These are phyloP conservation scores for Didymella pomorum DNA, from an alignment of 2,329 filamentous ascomycete species.

Conservation along the genomic window DNA sequence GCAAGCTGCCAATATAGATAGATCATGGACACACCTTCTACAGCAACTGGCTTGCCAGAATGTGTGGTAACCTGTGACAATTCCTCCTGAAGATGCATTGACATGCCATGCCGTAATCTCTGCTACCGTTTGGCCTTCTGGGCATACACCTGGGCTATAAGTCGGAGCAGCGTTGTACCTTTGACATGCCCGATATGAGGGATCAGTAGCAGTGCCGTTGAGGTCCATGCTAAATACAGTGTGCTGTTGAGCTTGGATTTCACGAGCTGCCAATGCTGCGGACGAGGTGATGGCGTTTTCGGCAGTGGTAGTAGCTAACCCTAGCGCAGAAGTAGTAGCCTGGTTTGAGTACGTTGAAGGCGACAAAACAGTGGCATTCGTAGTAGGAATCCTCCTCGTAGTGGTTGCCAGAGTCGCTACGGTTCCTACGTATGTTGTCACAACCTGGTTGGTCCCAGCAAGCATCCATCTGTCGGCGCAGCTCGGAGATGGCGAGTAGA, in stretches of 20 bases:
- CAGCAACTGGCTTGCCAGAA: neutral
- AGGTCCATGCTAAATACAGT: neutral
- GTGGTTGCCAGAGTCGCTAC: too few relatives aligned
- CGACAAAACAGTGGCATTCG: too few relatives aligned
- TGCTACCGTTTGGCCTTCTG: neutral
- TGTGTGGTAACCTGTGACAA: neutral
- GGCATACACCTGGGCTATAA: neutral
- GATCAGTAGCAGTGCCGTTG: neutral
- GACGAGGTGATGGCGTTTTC: too few relatives aligned
- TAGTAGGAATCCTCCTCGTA: too few relatives aligned
- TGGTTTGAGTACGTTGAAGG: too few relatives aligned
- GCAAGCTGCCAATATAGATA: too few relatives aligned
- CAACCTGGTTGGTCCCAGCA: too few relatives aligned
- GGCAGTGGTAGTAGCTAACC: too few relatives aligned
- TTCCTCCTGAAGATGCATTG: neutral
- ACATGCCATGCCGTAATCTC: neutral
- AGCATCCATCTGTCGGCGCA: neutral
- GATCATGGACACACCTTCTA: neutral
- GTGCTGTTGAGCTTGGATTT: neutral
- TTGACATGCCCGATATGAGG: neutral
- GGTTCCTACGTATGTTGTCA: too few relatives aligned
- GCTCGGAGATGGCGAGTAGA: neutral
- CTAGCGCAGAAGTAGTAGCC: too few relatives aligned
- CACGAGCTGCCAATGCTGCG: neutral
- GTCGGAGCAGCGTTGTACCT: neutral